Conservation (phyloP, 1,139 yeast species). For the Candida sp. region DNA sequence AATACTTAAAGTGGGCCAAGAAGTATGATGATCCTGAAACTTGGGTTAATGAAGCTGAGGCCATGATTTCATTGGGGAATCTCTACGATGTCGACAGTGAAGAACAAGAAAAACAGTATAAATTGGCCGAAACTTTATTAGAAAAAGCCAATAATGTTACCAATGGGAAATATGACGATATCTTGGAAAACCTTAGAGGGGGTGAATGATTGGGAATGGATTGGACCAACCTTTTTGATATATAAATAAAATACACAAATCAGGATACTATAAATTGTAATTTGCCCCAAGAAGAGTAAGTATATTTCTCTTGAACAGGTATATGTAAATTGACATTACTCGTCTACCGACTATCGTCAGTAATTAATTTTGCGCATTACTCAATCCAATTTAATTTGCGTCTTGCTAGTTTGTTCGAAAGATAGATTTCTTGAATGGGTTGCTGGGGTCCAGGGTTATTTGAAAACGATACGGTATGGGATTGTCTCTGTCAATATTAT, state of each 20-base stretch:
- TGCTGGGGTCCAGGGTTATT: not conserved
- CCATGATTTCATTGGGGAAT: conserved; percentile 76
- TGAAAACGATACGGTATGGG: not conserved
- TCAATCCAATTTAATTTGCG: too few relatives aligned
- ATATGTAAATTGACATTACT: too few relatives aligned
- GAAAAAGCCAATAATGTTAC: conserved; percentile 71
- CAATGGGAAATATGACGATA: conserved; percentile 66
- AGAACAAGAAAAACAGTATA: conserved; percentile 63
- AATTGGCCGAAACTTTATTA: conserved; percentile 62
- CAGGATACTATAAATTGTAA: too few relatives aligned
- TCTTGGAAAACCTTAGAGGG: conserved; percentile 43
- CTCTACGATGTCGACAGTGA: conserved; percentile 58
- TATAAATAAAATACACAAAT: too few relatives aligned
- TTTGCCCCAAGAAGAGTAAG: too few relatives aligned
- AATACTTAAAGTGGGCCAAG: conserved; percentile 54
- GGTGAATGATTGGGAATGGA: not conserved
- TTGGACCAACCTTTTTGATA: too few relatives aligned
- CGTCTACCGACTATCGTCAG: too few relatives aligned
- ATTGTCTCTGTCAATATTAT: not conserved
- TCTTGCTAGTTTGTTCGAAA: not conserved
- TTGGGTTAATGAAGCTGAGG: conserved; percentile 85
- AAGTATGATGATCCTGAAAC: conserved; percentile 74
- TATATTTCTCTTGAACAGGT: too few relatives aligned
- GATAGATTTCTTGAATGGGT: not conserved
- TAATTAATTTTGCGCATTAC: too few relatives aligned